Conservation (phyloP, 768 basidiomycete genomes). For the Suillus discolor region DNA sequence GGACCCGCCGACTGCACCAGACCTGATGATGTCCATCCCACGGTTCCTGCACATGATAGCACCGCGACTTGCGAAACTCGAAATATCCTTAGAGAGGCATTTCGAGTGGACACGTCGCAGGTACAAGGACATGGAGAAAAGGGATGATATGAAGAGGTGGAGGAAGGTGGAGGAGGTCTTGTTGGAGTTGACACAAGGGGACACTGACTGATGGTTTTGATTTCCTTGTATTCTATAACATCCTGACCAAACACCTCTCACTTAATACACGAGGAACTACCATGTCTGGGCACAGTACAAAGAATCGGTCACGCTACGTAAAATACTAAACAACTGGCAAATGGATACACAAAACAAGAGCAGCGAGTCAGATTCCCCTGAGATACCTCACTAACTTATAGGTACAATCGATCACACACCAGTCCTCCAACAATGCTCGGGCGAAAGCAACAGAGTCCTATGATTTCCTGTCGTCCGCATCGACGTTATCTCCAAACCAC, state of each 20-base stretch:
- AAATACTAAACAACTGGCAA: neutral
- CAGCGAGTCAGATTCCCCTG: neutral
- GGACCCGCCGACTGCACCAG: too few species aligned
- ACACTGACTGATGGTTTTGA: too few species aligned
- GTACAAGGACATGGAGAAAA: too few species aligned
- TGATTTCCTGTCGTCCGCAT: slow-evolving; percentile 8
- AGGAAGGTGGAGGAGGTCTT: too few species aligned
- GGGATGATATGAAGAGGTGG: too few species aligned
- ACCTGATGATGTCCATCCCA: too few species aligned
- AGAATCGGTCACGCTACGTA: neutral
- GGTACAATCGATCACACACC: slow-evolving; percentile 3
- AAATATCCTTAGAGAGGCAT: too few species aligned
- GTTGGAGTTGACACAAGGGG: too few species aligned
- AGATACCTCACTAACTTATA: neutral
- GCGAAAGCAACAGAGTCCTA: slow-evolving; percentile 1
- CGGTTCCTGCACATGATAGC: too few species aligned
- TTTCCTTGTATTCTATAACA: too few species aligned
- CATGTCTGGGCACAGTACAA: neutral
- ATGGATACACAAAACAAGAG: neutral
- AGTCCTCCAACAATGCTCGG: slow-evolving; percentile 5
- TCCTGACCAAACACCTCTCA: slow-evolving; percentile 7
- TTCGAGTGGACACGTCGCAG: too few species aligned
- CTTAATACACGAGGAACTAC: neutral
- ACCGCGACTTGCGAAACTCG: too few species aligned
- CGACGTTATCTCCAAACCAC: slow-evolving; percentile 36